Evolutionary conservation across 2,329 filamentous ascomycete genomes (phyloP).

Genomic region (Cladophialophora bantiana): DNA sequence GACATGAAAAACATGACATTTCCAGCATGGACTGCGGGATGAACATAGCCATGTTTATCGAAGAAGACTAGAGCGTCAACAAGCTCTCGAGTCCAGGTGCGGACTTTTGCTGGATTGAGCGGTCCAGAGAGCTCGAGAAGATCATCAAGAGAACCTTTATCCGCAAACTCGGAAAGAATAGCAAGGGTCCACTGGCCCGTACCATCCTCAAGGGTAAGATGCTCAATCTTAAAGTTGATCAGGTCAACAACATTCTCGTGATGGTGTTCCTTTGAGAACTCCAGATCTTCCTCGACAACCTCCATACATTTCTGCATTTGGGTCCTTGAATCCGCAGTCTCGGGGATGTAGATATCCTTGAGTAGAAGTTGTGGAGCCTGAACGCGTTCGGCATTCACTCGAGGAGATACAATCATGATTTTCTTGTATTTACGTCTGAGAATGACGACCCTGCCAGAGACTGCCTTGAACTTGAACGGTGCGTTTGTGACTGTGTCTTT

Average conservation of each 20-base stretch:
- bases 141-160: constrained; percentile 82
- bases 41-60: constrained; percentile 82
- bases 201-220: constrained; percentile 50
- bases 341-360: constrained; percentile 71
- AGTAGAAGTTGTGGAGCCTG: constrained; percentile 71
- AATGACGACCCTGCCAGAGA: constrained; percentile 72
- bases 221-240: constrained; percentile 80
- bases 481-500: constrained; percentile 68
- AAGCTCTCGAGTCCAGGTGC: constrained; percentile 89
- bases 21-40: constrained; percentile 79
- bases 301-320: constrained; percentile 79
- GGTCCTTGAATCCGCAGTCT: constrained; percentile 63
- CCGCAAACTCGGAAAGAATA: constrained; percentile 76
- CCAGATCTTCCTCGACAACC: constrained; percentile 76
- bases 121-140: constrained; percentile 79
- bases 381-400: constrained; percentile 64
- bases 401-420: constrained; percentile 72
- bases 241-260: constrained; percentile 81
- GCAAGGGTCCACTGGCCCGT: constrained; percentile 71
- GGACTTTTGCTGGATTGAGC: constrained; percentile 75
- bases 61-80: constrained; percentile 87
- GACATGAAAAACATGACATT: constrained; percentile 81
- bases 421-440: constrained; percentile 70
- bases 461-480: constrained; percentile 70
- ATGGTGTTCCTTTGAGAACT: constrained; percentile 74